Conservation (phyloP, 345 rosid genomes). For the Gossypioides kirkii region DNA sequence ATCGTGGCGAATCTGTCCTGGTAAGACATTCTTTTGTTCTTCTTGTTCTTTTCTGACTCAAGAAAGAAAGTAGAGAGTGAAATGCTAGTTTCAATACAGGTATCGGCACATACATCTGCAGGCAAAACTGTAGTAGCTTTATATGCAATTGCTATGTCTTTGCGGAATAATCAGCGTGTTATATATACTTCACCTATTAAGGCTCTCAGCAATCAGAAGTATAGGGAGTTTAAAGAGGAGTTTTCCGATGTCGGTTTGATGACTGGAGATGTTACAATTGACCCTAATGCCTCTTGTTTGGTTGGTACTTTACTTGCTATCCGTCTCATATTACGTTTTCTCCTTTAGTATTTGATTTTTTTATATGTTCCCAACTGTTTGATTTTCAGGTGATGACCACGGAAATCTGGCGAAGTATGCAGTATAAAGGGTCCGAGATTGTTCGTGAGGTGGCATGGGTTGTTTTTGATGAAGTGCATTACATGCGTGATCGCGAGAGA, state of each 20-base stretch:
- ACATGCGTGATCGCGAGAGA: slow-evolving; percentile 98
- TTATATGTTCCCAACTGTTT: slow-evolving; percentile 15
- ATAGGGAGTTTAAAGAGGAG: slow-evolving; percentile 93
- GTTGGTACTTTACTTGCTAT: slow-evolving; percentile 29
- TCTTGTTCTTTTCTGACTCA: neutral
- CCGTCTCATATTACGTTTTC: neutral
- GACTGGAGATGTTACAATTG: slow-evolving; percentile 98
- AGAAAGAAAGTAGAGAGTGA: neutral
- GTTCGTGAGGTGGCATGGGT: slow-evolving; percentile 97
- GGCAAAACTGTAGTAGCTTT: slow-evolving; percentile 95
- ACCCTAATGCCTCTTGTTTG: slow-evolving; percentile 92
- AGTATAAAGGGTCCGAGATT: slow-evolving; percentile 88
- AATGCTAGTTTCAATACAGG: slow-evolving; percentile 37
- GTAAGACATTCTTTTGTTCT: slow-evolving; percentile 23
- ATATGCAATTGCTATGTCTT: slow-evolving; percentile 94
- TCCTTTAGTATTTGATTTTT: slow-evolving; percentile 7
- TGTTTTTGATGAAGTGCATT: slow-evolving; percentile 96
- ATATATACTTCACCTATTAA: slow-evolving; percentile 94
- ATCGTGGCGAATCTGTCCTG: slow-evolving; percentile 86
- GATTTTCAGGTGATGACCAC: slow-evolving; percentile 90
- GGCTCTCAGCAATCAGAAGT: slow-evolving; percentile 95
- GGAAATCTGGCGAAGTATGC: slow-evolving; percentile 99
- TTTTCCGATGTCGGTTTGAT: slow-evolving; percentile 97
- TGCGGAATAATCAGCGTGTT: slow-evolving; percentile 80
- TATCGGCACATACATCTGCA: slow-evolving; percentile 98